Conservation (phyloP, 352 stramenopile species). For the Globisporangium recalcitrans region DNA sequence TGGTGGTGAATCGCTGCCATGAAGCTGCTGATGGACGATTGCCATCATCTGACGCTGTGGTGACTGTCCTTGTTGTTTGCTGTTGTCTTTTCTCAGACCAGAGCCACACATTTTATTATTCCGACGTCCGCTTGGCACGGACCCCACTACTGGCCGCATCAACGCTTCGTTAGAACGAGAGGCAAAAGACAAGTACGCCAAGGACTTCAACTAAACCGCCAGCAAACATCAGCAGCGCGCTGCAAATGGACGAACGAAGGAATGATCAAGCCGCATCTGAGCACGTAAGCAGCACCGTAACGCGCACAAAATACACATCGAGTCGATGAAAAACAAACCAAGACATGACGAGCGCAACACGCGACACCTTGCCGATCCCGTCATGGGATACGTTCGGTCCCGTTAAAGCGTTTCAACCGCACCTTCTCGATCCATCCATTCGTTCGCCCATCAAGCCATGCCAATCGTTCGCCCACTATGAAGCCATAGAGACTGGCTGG, state of each 20-base stretch:
- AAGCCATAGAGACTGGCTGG: no score
- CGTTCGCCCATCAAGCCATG: no score
- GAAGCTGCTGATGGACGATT: neutral
- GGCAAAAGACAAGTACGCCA: constrained; percentile 95
- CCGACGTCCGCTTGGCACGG: constrained; percentile 94
- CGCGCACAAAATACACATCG: neutral
- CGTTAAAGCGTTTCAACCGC: no score
- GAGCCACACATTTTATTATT: constrained; percentile 99
- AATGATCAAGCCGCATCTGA: neutral
- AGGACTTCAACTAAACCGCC: constrained; percentile 57
- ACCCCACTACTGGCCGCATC: constrained; percentile 93
- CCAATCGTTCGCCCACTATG: no score
- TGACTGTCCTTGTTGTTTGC: neutral
- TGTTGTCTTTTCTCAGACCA: constrained; percentile 54
- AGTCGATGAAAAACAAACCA: neutral
- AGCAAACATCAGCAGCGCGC: neutral
- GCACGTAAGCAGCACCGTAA: neutral
- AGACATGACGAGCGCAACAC: no score
- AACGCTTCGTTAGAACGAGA: constrained; percentile 92
- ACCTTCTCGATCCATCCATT: no score
- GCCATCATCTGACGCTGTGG: neutral
- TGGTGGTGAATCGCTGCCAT: neutral
- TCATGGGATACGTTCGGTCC: no score
- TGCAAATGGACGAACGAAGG: no score
- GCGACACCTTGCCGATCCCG: no score